phyloP scores from a whole-genome alignment of 2,329 filamentous ascomycete species.

The Helicocarpus griseus region DNA sequence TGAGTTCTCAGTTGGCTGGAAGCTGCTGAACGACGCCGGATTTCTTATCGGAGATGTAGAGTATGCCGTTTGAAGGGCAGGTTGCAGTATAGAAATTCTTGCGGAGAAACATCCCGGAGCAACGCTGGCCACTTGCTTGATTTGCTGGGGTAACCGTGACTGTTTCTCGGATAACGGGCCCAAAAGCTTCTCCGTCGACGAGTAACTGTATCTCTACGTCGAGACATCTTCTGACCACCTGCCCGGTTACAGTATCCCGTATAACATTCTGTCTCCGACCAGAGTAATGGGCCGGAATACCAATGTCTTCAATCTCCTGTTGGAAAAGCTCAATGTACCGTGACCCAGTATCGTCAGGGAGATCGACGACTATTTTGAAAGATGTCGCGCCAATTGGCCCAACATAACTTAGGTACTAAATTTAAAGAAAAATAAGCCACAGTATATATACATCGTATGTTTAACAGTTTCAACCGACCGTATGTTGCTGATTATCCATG shows the following conservation, averaged over 20 bases:
- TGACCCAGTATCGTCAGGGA: background rate
- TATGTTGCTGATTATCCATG: background rate
- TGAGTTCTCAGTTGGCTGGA: background rate
- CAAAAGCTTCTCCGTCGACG: background rate
- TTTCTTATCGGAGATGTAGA: background rate
- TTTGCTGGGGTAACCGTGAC: background rate
- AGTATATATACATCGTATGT: background rate
- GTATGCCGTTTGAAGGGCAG: background rate
- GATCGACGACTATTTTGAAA: background rate
- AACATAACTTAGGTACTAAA: background rate
- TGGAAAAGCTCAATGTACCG: background rate
- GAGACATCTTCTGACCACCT: background rate
- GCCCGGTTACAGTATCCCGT: background rate
- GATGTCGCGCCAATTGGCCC: background rate
- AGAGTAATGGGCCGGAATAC: background rate
- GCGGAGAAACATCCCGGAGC: background rate
- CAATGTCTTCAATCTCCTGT: background rate
- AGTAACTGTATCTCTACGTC: background rate
- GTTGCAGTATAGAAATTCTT: background rate
- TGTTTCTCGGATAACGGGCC: background rate
- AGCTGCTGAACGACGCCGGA: background rate
- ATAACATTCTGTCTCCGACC: background rate
- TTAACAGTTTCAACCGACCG: background rate
- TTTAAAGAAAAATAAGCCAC: background rate
- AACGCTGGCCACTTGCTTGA: background rate